Percentiles rank a stretch among this genome's conserved stretches.
These are phyloP conservation scores for Arachnomyces sp. DNA, from an alignment of 2,329 filamentous ascomycete species.

Conservation along the genomic window DNA sequence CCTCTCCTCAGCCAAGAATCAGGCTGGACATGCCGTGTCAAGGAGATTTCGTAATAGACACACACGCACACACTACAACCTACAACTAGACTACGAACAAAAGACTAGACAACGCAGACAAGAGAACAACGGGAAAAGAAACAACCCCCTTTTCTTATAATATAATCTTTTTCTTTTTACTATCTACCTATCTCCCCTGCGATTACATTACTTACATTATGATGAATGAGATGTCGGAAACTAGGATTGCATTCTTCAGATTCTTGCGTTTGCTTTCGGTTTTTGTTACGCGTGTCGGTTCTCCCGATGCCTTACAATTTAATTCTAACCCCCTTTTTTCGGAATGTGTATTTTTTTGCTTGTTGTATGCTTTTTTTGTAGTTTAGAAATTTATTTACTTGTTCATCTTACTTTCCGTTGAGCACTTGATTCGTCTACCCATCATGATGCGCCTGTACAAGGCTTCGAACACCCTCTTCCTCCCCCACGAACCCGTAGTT, in stretches of 20 bases:
- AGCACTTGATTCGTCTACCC: background rate
- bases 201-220: no score
- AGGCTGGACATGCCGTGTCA: conserved; percentile 84
- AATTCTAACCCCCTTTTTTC: no score
- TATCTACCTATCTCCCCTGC: no score
- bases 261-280: no score
- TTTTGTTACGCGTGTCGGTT: no score
- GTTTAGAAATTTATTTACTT: conserved; percentile 8
- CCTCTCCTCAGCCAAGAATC: conserved; percentile 73
- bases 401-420: conserved; percentile 1
- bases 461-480: conserved; percentile 2
- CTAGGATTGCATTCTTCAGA: no score
- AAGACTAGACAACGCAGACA: background rate
- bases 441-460: background rate
- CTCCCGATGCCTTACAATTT: no score
- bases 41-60: conserved; percentile 54
- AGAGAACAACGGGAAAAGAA: background rate
- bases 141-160: background rate
- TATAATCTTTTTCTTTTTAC: background rate
- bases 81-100: background rate
- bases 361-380: background rate
- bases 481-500: no score
- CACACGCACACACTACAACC: background rate
- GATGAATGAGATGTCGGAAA: no score
- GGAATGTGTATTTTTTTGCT: background rate